phyloP scores from a whole-genome alignment of 129 eudicot genomes.

The Tanacetum coccineum region DNA sequence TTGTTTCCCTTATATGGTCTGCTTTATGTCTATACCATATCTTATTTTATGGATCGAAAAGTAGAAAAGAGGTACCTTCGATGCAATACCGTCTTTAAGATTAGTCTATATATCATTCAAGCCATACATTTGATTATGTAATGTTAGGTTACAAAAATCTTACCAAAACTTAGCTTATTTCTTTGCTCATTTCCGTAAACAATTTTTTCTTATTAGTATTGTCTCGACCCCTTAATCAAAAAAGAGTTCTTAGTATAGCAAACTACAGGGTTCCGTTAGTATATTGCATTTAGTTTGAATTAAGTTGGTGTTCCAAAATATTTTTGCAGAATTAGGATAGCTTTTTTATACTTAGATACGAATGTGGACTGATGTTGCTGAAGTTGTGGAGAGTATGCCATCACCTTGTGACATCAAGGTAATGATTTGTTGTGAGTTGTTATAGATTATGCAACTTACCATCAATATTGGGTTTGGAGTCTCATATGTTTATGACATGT shows the following conservation, averaged over 20 bases:
- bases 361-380: constrained; percentile 59
- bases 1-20: constrained; percentile 10
- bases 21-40: not conserved
- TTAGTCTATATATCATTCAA: not conserved
- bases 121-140: not conserved
- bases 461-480: not conserved
- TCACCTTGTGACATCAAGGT: constrained; percentile 51
- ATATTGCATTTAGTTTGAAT: not conserved
- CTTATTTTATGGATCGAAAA: constrained; percentile 15
- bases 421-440: not conserved
- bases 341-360: constrained; percentile 3
- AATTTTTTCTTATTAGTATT: not conserved
- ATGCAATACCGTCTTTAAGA: not conserved
- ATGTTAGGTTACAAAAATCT: constrained; percentile 1
- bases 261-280: too few relatives aligned
- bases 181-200: not conserved
- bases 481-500: constrained; percentile 12
- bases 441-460: not conserved
- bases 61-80: not conserved
- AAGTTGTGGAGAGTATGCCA: constrained; percentile 42
- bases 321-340: constrained; percentile 24
- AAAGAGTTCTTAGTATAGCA: too few relatives aligned
- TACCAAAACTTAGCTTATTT: constrained; percentile 5
- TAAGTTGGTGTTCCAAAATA: constrained; percentile 5
- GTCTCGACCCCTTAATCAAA: too few relatives aligned